phyloP scores from a whole-genome alignment of 441 rosid genomes.

The Lagerstroemia fauriei region DNA sequence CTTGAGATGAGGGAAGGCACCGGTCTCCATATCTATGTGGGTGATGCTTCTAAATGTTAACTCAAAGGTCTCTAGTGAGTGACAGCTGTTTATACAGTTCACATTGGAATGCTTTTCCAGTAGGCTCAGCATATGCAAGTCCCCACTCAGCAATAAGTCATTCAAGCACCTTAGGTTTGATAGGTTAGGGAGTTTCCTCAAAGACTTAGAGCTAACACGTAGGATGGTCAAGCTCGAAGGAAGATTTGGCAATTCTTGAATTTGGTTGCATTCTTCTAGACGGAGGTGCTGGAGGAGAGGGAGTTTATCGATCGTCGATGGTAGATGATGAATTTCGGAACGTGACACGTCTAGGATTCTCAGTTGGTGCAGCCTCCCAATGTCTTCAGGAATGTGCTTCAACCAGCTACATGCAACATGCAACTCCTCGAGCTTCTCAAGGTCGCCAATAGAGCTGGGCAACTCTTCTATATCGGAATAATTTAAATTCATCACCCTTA shows the following conservation, averaged over 20 bases:
- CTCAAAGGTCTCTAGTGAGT: neutral
- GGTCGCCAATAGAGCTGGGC: neutral
- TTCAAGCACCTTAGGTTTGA: neutral
- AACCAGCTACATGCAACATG: neutral
- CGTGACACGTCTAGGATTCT: neutral
- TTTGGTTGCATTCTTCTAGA: neutral
- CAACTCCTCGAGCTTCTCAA: neutral
- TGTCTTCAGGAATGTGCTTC: neutral
- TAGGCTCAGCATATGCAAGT: neutral
- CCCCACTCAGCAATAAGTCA: neutral
- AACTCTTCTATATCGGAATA: neutral
- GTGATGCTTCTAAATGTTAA: neutral
- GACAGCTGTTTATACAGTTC: neutral
- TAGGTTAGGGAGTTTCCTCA: neutral
- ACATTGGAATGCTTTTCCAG: neutral
- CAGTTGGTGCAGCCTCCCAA: neutral
- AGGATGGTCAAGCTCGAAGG: neutral
- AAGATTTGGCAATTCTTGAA: neutral
- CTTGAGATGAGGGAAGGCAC: neutral
- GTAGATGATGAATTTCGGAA: neutral
- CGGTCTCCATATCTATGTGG: neutral
- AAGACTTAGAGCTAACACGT: neutral
- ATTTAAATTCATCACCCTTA: neutral
- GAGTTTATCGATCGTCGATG: neutral
- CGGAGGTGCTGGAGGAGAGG: neutral